phyloP scores from a whole-genome alignment of 257 asterid genomes.

The Gentiana straminea region DNA sequence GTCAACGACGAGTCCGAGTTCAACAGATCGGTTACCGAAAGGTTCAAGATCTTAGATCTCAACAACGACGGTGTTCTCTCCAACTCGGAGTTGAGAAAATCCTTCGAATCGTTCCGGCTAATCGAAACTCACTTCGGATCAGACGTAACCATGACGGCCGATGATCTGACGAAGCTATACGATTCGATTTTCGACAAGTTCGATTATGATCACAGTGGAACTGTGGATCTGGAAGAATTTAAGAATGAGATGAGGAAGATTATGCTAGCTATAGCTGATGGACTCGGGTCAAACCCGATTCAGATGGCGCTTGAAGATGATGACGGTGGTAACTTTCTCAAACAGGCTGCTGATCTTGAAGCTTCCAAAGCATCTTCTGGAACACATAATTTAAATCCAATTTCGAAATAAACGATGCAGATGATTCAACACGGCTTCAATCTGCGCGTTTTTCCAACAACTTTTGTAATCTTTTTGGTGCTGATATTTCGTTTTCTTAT shows the following conservation, averaged over 20 bases:
- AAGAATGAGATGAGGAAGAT: slow-evolving; percentile 57
- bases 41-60: slow-evolving; percentile 48
- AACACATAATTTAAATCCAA: background rate
- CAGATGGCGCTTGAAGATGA: slow-evolving; percentile 90
- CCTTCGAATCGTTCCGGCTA: slow-evolving; percentile 66
- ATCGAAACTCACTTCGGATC: slow-evolving; percentile 71
- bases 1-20: slow-evolving; percentile 50
- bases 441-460: no score
- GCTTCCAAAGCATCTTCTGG: slow-evolving; percentile 35
- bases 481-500: no score
- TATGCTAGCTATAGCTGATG: slow-evolving; percentile 77
- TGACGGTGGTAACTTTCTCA: slow-evolving; percentile 37
- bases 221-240: slow-evolving; percentile 58
- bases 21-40: slow-evolving; percentile 42
- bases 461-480: no score
- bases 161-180: slow-evolving; percentile 65
- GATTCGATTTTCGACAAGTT: slow-evolving; percentile 65
- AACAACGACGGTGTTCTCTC: slow-evolving; percentile 87
- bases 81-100: slow-evolving; percentile 68
- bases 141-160: slow-evolving; percentile 61
- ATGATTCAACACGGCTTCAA: no score
- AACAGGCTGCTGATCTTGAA: slow-evolving; percentile 83
- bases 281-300: slow-evolving; percentile 67
- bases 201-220: slow-evolving; percentile 50
- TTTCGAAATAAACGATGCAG: no score